Evolutionary conservation across 2,329 filamentous ascomycete genomes (phyloP).

Genomic region (Colletotrichum sublineola): DNA sequence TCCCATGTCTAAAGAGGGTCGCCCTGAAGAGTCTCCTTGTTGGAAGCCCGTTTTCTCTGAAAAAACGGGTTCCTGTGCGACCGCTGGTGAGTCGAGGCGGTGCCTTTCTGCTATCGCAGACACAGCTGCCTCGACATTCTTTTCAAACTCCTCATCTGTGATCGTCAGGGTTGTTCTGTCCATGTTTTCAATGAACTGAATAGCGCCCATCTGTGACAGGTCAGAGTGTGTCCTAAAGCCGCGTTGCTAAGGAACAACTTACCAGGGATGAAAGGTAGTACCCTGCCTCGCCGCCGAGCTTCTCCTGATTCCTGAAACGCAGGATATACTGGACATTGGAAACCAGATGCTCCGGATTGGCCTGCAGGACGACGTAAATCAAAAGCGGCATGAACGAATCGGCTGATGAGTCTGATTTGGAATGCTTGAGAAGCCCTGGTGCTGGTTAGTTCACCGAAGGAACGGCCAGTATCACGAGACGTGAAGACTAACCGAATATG

Average conservation of each 20-base stretch:
- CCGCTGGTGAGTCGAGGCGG: constrained; percentile 64
- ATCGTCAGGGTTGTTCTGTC: constrained; percentile 95
- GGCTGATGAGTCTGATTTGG: constrained; percentile 93
- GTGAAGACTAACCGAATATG: constrained; percentile 80
- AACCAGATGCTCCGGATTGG: constrained; percentile 94
- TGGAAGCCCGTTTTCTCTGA: constrained; percentile 59
- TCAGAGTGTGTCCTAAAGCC: constrained; percentile 7
- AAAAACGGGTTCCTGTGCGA: constrained; percentile 54
- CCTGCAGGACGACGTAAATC: constrained; percentile 95
- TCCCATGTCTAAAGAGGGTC: constrained; percentile 43
- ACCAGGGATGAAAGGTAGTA: constrained; percentile 97
- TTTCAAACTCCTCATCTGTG: constrained; percentile 93
- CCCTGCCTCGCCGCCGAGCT: constrained; percentile 95
- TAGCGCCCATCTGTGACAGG: constrained; percentile 77
- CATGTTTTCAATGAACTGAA: constrained; percentile 97
- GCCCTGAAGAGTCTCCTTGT: constrained; percentile 63
- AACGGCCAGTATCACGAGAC: neutral
- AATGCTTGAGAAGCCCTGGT: constrained; percentile 85
- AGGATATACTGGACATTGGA: constrained; percentile 99
- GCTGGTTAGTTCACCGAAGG: constrained; percentile 15
- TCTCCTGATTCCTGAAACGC: constrained; percentile 96
- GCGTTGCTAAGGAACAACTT: constrained; percentile 48
- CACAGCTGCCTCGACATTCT: constrained; percentile 95
- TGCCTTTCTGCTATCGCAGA: constrained; percentile 96
- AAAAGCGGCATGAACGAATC: constrained; percentile 96